A percentile compares a stretch with the other conserved stretches of the same genome.
phyloP scores from a whole-genome alignment of 345 rosid genomes.

The Stellera chamaejasme region DNA sequence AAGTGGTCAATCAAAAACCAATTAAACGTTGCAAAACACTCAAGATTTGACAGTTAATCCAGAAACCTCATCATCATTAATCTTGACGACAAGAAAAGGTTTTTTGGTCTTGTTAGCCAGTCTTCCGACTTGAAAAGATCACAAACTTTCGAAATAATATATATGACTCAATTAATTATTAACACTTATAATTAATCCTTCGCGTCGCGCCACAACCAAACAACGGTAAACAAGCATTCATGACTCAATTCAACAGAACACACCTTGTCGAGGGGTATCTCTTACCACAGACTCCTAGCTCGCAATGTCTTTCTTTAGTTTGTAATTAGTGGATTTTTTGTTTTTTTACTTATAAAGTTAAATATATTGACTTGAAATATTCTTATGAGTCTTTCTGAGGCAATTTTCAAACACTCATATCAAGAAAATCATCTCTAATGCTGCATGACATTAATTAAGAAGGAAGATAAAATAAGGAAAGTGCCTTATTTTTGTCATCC shows the following conservation, averaged over 20 bases:
- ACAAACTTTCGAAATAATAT: too few relatives aligned
- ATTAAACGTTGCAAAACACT: background rate
- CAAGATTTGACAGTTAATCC: background rate
- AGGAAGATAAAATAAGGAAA: constrained; percentile 15
- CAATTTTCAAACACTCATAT: background rate
- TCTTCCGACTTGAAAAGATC: too few relatives aligned
- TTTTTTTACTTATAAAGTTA: constrained; percentile 17
- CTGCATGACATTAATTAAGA: constrained; percentile 27
- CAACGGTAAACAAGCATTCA: background rate
- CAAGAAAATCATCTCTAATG: background rate
- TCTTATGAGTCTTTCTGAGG: background rate
- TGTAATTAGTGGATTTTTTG: constrained; percentile 4
- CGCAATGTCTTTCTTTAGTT: too few relatives aligned
- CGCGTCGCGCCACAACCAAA: background rate
- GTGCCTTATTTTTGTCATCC: too few relatives aligned
- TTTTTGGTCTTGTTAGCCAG: too few relatives aligned
- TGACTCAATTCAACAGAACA: constrained; percentile 7
- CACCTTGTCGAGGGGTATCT: constrained; percentile 57
- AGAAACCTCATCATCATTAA: background rate
- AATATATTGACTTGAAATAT: constrained; percentile 14
- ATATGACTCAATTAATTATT: too few relatives aligned
- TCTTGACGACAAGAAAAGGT: constrained; percentile 8
- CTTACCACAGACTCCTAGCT: too few relatives aligned
- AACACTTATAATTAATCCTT: too few relatives aligned
- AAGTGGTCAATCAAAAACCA: background rate